Evolutionary conservation across 2,329 filamentous ascomycete species (phyloP).

Genomic region (Botrytis tulipae): DNA sequence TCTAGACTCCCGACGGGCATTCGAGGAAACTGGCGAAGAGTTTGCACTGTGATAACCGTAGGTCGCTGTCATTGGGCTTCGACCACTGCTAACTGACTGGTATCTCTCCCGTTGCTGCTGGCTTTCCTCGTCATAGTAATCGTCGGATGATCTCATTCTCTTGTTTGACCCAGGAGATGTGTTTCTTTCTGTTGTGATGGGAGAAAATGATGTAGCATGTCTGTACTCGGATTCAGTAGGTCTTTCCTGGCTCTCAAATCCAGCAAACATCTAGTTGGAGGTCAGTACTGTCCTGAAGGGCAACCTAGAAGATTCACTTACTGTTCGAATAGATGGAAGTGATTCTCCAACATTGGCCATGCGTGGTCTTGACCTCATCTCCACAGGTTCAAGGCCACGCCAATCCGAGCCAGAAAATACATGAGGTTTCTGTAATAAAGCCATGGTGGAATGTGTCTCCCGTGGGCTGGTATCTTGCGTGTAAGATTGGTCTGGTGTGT

Average conservation of each 20-base stretch:
- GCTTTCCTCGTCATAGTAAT: not conserved
- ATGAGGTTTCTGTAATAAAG: not conserved
- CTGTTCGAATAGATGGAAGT: slow-evolving; percentile 14
- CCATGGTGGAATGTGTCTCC: slow-evolving; percentile 4
- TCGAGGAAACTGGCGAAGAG: not conserved
- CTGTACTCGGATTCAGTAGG: not conserved
- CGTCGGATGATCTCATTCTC: slow-evolving; percentile 4
- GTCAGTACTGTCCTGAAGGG: not conserved
- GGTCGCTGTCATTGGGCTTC: not conserved
- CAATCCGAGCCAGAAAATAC: slow-evolving; percentile 1
- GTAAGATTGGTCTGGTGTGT: not conserved
- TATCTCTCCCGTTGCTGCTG: not conserved
- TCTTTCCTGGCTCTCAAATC: not conserved
- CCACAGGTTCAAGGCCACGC: slow-evolving; percentile 1
- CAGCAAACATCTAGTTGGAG: not conserved
- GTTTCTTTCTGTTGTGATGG: not conserved
- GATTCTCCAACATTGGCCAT: not conserved
- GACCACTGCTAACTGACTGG: not conserved
- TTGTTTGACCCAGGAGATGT: slow-evolving; percentile 17
- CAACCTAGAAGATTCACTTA: not conserved
- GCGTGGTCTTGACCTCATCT: slow-evolving; percentile 8
- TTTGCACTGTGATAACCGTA: not conserved
- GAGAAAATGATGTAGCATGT: not conserved
- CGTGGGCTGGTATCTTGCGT: not conserved
- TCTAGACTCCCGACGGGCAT: not conserved